phyloP scores from a whole-genome alignment of 768 basidiomycete genomes.

The Pleurotus djamor region DNA sequence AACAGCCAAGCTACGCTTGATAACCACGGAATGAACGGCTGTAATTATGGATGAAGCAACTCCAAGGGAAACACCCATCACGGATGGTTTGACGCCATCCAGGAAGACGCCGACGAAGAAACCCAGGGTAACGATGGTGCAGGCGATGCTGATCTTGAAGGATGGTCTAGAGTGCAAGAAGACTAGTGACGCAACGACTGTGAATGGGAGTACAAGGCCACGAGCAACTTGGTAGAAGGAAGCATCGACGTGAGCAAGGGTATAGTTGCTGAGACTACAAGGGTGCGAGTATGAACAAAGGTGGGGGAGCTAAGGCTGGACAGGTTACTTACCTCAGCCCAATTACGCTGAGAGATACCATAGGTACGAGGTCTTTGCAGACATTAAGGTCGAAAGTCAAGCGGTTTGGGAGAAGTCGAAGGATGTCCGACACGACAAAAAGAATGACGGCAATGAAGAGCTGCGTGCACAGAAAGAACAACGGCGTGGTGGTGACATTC shows the following conservation, averaged over 20 bases:
- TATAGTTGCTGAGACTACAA: conserved; percentile 84
- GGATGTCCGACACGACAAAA: conserved; percentile 59
- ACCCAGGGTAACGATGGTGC: conserved; percentile 82
- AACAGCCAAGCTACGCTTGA: conserved; percentile 80
- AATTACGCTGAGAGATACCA: conserved; percentile 75
- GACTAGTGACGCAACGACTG: conserved; percentile 82
- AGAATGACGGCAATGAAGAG: conserved; percentile 77
- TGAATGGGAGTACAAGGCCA: conserved; percentile 91
- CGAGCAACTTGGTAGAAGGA: conserved; percentile 97
- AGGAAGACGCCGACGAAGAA: conserved; percentile 90
- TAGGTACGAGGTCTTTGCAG: conserved; percentile 72
- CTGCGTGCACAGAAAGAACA: conserved; percentile 87
- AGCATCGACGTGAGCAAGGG: conserved; percentile 90
- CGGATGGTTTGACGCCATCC: conserved; percentile 34
- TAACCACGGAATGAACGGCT: conserved; percentile 89
- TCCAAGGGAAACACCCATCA: conserved; percentile 76
- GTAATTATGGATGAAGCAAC: conserved; percentile 85
- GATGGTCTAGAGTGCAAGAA: conserved; percentile 79
- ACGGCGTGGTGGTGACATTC: conserved; percentile 65
- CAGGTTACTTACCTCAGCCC: conserved; percentile 64
- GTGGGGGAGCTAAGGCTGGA: not conserved
- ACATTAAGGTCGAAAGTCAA: conserved; percentile 62
- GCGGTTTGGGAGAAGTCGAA: conserved; percentile 66
- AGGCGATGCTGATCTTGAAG: conserved; percentile 68
- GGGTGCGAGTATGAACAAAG: not conserved